phyloP scores from a whole-genome alignment of 257 asterid species.

The Phtheirospermum japonicum region DNA sequence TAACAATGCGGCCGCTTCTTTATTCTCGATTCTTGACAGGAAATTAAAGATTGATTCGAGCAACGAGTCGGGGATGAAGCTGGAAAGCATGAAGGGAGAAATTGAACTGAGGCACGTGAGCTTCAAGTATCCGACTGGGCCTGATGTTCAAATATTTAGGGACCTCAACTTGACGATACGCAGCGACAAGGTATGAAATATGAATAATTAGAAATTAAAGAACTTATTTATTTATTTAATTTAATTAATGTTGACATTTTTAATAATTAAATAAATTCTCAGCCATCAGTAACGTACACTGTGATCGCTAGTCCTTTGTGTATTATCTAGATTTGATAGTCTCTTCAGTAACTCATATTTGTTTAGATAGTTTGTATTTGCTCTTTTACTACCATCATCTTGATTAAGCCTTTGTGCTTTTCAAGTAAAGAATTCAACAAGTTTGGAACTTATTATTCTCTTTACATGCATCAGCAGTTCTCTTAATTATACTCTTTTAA shows the following conservation, averaged over 20 bases:
- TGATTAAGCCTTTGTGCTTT: background rate
- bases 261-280: constrained; percentile 6
- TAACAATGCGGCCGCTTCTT: constrained; percentile 71
- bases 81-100: constrained; percentile 65
- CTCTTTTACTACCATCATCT: background rate
- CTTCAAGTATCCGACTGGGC: constrained; percentile 84
- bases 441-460: background rate
- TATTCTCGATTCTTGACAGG: constrained; percentile 69
- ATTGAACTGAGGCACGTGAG: constrained; percentile 67
- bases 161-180: constrained; percentile 62
- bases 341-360: background rate
- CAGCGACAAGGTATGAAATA: constrained; percentile 60
- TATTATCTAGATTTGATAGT: background rate
- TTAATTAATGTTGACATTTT: background rate
- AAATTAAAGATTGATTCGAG: constrained; percentile 70
- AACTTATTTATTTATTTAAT: no score
- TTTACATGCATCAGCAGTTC: background rate
- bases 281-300: no score
- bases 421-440: background rate
- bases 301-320: background rate
- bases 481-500: constrained; percentile 19
- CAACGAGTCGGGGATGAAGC: constrained; percentile 66
- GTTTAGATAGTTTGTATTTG: background rate
- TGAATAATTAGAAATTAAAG: background rate
- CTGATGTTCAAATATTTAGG: constrained; percentile 60